phyloP scores from a whole-genome alignment of 2,329 filamentous ascomycete genomes.

The Pseudogymnoascus sp. region DNA sequence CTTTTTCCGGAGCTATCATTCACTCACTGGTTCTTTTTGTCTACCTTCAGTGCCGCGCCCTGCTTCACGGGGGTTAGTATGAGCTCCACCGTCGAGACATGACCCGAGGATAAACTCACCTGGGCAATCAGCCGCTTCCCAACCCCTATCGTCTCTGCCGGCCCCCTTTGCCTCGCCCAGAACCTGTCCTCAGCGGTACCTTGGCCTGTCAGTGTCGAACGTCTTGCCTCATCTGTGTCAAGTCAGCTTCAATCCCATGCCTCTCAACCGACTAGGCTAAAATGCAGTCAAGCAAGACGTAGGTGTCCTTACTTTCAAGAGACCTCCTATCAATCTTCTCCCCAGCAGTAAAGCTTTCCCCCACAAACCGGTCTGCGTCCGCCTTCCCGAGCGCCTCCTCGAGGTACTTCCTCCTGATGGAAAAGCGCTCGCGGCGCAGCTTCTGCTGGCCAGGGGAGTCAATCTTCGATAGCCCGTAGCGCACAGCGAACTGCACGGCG shows the following conservation, averaged over 20 bases:
- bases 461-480: slow-evolving; percentile 65
- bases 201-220: slow-evolving; percentile 40
- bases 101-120: background rate
- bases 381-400: slow-evolving; percentile 60
- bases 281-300: slow-evolving; percentile 11
- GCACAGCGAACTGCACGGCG: slow-evolving; percentile 62
- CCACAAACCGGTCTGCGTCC: slow-evolving; percentile 39
- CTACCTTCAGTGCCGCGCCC: background rate
- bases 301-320: slow-evolving; percentile 47
- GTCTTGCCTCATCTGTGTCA: slow-evolving; percentile 49
- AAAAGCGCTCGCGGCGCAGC: slow-evolving; percentile 71
- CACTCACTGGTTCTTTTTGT: background rate
- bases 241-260: slow-evolving; percentile 50
- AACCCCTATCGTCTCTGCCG: slow-evolving; percentile 45
- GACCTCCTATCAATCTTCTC: slow-evolving; percentile 56
- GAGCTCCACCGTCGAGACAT: background rate
- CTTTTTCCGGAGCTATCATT: background rate
- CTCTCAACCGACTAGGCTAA: slow-evolving; percentile 34
- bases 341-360: slow-evolving; percentile 39
- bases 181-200: slow-evolving; percentile 45
- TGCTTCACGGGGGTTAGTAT: background rate
- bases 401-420: slow-evolving; percentile 54
- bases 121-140: slow-evolving; percentile 40
- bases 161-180: slow-evolving; percentile 49
- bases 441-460: slow-evolving; percentile 82